Evolutionary conservation across 2,329 filamentous ascomycete genomes (phyloP).

Genomic region (Beauveria pseudobassiana): DNA sequence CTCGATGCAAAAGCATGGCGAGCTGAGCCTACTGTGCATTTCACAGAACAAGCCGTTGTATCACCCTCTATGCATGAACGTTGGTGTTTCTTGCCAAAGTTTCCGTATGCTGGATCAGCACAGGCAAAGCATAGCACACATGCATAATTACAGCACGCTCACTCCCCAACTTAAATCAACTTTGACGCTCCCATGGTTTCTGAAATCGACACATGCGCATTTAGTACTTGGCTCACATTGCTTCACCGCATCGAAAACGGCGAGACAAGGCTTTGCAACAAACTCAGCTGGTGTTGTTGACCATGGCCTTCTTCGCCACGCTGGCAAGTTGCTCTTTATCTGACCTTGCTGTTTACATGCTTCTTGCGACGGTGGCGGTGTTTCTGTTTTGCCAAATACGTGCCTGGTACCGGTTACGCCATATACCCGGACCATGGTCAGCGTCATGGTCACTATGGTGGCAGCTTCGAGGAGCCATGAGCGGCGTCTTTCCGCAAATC

Average conservation of each 20-base stretch:
- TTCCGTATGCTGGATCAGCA: neutral
- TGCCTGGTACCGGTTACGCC: conserved; percentile 21
- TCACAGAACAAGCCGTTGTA: neutral
- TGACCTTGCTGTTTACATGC: neutral
- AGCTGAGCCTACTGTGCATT: neutral
- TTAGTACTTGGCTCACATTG: neutral
- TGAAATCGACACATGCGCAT: neutral
- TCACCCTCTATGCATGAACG: neutral
- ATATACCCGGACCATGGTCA: conserved; percentile 21
- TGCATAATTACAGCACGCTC: neutral
- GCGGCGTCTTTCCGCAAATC: conserved; percentile 22
- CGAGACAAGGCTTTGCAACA: neutral
- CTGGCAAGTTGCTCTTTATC: neutral
- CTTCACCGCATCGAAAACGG: neutral
- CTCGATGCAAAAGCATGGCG: neutral
- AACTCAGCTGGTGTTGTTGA: neutral
- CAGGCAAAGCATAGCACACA: neutral
- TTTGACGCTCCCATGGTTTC: neutral
- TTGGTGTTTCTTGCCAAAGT: neutral
- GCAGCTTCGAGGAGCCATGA: conserved; percentile 21
- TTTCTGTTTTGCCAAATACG: conserved; percentile 9
- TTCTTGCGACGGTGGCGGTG: neutral
- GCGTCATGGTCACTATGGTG: conserved; percentile 23
- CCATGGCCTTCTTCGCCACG: neutral
- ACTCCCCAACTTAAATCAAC: no score